Conservation (phyloP, 2,329 filamentous ascomycete genomes). For the Fusarium aywerte region DNA sequence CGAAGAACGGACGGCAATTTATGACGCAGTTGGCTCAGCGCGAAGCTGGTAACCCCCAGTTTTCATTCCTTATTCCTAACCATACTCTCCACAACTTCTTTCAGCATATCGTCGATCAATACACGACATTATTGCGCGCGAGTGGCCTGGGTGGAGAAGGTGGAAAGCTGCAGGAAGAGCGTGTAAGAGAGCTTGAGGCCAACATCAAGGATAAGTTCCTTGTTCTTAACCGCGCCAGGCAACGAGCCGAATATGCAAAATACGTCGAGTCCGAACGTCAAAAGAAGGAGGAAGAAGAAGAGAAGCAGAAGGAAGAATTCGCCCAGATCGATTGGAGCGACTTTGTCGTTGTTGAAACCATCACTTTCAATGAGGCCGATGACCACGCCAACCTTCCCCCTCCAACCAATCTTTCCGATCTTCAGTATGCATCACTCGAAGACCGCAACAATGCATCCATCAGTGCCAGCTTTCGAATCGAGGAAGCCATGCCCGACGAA, state of each 20-base stretch:
- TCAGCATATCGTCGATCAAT: slow-evolving; percentile 91
- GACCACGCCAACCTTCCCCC: slow-evolving; percentile 87
- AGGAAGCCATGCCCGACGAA: slow-evolving; percentile 92
- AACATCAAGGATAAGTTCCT: slow-evolving; percentile 84
- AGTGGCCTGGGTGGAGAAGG: slow-evolving; percentile 73
- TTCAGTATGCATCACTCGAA: slow-evolving; percentile 94
- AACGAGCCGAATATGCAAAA: slow-evolving; percentile 87
- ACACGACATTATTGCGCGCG: slow-evolving; percentile 79
- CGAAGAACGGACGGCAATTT: slow-evolving; percentile 91
- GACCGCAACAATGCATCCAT: slow-evolving; percentile 94
- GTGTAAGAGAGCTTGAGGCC: slow-evolving; percentile 76
- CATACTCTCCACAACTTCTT: slow-evolving; percentile 98
- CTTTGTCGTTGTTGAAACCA: slow-evolving; percentile 94
- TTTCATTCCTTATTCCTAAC: slow-evolving; percentile 94
- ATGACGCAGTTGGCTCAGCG: slow-evolving; percentile 90
- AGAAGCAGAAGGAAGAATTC: slow-evolving; percentile 79
- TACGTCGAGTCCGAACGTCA: slow-evolving; percentile 86
- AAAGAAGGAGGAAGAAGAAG: slow-evolving; percentile 87
- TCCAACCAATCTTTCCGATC: slow-evolving; percentile 87
- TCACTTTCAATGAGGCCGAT: slow-evolving; percentile 89
- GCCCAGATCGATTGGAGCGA: slow-evolving; percentile 98
- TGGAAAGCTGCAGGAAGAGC: slow-evolving; percentile 76
- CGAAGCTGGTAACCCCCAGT: slow-evolving; percentile 91
- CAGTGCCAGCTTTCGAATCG: slow-evolving; percentile 82
- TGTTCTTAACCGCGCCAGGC: slow-evolving; percentile 81